Base-by-base conservation (phyloP, 176 grass and related monocot species). In the Saccharum officinarum region DNA sequence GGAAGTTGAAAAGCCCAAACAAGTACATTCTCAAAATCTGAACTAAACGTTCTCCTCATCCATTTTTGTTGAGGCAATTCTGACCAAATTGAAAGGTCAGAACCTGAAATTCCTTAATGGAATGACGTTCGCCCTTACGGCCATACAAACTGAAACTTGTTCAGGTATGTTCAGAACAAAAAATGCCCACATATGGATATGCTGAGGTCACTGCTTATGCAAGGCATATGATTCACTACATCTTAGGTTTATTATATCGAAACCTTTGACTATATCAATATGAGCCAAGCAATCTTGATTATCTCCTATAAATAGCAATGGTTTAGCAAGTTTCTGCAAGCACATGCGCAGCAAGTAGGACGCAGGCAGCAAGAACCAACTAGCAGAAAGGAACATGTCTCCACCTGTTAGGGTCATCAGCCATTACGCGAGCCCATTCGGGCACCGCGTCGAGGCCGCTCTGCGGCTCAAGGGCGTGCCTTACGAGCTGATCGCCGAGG, bases 391-490 rank as follows among this genome's bases (percentile, higher is more conserved):
- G 46, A 55, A 61, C 7, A 72, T 88, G 74, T 75, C 42, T 7
- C 17, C 78, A 45, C 60, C 67, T 23, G 38, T 90, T 1, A 90
- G 78, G 71, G 5, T 90, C 6, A 31, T 91, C 65, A 59, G 85
- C 25, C 1, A 20, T 1, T 31, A 16, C 6, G 67, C 11, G 1
- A 91, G 89, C 70, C 69, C 85, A 12, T 88, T 36, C 31, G 15
- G 17, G 10, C 61, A 65, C 76, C 76, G 81, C 11, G 89, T n/a
- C 7, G 81, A 91, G 69, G 71, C 41, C 0, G 89, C 69, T 1
- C 60, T 91, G 47, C 2, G 49, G n/a, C 76, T 91, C 0, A 91
- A 91, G 39, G 86, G 75, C 4, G 76, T 88, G 18, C 54, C 18
- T 0, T 57, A 57, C 18, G 54, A 57, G 54, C 54, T 22, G 54